Evolutionary conservation across 2,329 filamentous ascomycete genomes (phyloP), one percentile per base, ranked within the genome.

Genomic region (Stromatinia cepivora): DNA sequence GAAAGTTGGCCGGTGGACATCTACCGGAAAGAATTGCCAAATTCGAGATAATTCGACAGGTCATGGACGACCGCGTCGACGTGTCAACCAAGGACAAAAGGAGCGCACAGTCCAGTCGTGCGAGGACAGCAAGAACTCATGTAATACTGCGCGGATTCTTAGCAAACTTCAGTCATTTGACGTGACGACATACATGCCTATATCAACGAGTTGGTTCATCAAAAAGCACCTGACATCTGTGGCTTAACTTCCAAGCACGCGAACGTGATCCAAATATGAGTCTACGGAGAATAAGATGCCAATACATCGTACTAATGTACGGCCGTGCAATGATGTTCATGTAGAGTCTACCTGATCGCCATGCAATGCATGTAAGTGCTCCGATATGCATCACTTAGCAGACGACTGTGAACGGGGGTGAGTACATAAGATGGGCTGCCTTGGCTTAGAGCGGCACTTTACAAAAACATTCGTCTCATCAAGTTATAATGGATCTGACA

Each of bases 281-380:
- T 20, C 46, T 36, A 39, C 61, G 46, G 61, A 63, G 61, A 63
- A 50, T 36, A 62, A 62, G 11, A 20, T 50, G 45, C 45, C 45
- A 25, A 63, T 63, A 36, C 45, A n/a, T 48, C 45, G 50, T 25
- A n/a, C 58, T 61, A 61, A 61, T n/a, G 17, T 46, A 61, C 5
- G 1, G 58, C 42, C 20, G 9, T 61, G 22, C 9, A 46, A 61
- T 15, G 20, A 61, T 61, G 25, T 42, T 31, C 22, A 63, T 63
- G 22, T 63, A 48, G 42, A 28, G 28, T 28, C 42, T 46, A 46
- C 59, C 22, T 36, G 22, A 36, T 62, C 20, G 31, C 15, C n/a
- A 52, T 52, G 34, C 31, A 52, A 31, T 63, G 46, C 46, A 63
- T 36, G 61, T 25, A 42, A 52, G 61, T n/a, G 20, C 31, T 20